phyloP scores from a whole-genome alignment of 2,329 filamentous ascomycete genomes.

The Cylindrodendrum hubeiense region DNA sequence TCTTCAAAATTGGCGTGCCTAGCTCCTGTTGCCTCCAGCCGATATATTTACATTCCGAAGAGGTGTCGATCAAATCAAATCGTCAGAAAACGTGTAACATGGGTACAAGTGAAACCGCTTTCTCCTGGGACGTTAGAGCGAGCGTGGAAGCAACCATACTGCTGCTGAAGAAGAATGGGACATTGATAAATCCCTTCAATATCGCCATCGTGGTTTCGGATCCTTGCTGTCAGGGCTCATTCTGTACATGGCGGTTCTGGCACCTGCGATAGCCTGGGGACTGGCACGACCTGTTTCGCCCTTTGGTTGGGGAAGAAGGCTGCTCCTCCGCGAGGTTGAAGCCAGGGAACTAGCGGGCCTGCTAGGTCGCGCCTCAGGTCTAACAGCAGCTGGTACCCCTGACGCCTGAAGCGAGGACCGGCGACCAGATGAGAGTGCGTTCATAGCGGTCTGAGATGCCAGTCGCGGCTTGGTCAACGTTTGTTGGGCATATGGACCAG shows the following conservation, averaged over 20 bases:
- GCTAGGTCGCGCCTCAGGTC: slow-evolving; percentile 47
- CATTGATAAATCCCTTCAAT: slow-evolving; percentile 25
- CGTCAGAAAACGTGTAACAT: slow-evolving; percentile 38
- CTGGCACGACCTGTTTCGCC: slow-evolving; percentile 60
- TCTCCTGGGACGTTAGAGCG: slow-evolving; percentile 30
- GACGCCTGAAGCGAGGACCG: slow-evolving; percentile 67
- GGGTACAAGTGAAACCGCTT: slow-evolving; percentile 26
- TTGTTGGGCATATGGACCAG: slow-evolving; percentile 62
- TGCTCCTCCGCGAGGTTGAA: slow-evolving; percentile 60
- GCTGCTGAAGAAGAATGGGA: slow-evolving; percentile 6
- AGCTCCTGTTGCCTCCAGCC: slow-evolving; percentile 26
- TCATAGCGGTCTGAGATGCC: slow-evolving; percentile 58
- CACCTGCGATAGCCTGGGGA: slow-evolving; percentile 60
- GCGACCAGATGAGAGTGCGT: slow-evolving; percentile 56
- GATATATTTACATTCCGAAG: slow-evolving; percentile 24
- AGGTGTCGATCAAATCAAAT: slow-evolving; percentile 33
- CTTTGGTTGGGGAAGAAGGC: slow-evolving; percentile 65
- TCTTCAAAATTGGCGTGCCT: slow-evolving; percentile 40
- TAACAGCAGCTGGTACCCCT: slow-evolving; percentile 46
- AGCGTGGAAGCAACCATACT: slow-evolving; percentile 21
- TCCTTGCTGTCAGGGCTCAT: slow-evolving; percentile 50
- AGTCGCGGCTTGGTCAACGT: slow-evolving; percentile 59
- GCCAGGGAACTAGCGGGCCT: slow-evolving; percentile 71
- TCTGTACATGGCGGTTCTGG: slow-evolving; percentile 53
- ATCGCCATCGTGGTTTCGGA: slow-evolving; percentile 64